These are phyloP conservation scores for Vigna angularis DNA, from an alignment of 306 rosid species.

Conservation along the genomic window DNA sequence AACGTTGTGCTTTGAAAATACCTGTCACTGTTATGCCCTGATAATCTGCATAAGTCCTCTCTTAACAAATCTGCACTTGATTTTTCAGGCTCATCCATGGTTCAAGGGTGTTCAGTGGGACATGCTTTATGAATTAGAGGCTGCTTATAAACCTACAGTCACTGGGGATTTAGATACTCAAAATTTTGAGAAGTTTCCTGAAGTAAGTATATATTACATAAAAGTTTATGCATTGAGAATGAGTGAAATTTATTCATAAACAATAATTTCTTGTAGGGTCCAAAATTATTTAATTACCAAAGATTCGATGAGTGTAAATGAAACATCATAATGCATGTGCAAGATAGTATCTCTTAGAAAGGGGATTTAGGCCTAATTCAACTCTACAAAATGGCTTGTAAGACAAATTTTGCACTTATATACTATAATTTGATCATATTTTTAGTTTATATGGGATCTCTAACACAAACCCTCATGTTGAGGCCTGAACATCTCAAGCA, in stretches of 20 bases:
- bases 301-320: conserved; percentile 21
- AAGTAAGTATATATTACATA: conserved; percentile 63
- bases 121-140: conserved; percentile 89
- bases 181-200: conserved; percentile 97
- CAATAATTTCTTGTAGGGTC: conserved; percentile 27
- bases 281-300: conserved; percentile 31
- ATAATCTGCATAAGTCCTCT: conserved; percentile 26
- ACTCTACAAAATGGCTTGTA: too few relatives aligned
- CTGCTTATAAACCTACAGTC: conserved; percentile 89
- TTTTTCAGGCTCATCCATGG: conserved; percentile 96
- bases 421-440: too few relatives aligned
- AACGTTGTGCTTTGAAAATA: conserved; percentile 15
- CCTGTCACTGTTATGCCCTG: conserved; percentile 30
- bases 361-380: too few relatives aligned
- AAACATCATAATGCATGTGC: conserved; percentile 32
- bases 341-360: background rate
- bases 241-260: conserved; percentile 9
- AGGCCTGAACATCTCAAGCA: too few relatives aligned
- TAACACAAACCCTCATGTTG: too few relatives aligned
- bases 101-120: conserved; percentile 87
- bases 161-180: conserved; percentile 94
- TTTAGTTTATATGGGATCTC: too few relatives aligned
- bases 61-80: conserved; percentile 23
- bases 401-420: too few relatives aligned
- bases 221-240: conserved; percentile 34